Evolutionary conservation across 2,329 filamentous ascomycete genomes (phyloP), one percentile per base, ranked within the genome.

Genomic region (Penicillium sp.): DNA sequence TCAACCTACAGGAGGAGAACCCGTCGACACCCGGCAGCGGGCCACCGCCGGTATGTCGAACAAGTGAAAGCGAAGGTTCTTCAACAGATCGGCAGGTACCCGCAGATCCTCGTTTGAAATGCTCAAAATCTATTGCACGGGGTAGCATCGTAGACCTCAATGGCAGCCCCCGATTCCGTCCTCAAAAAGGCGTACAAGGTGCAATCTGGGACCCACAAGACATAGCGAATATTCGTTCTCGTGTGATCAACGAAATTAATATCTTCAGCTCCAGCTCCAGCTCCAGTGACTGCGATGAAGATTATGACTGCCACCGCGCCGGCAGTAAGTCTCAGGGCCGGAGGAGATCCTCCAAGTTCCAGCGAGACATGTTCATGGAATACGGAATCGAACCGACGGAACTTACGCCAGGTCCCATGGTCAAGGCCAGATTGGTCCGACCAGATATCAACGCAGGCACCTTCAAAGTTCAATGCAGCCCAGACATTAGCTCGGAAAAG

Each of bases 131-230:
- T 6, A 49, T 37, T 1, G 39, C 45, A 8, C 57, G 40, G 43
- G 54, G 45, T 26, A 59, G 53, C 5, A 63, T 65, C 13, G 67
- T 71, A 8, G 67, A 70, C 47, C 53, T 53, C 8, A 67, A 70
- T 51, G 68, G 68, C 33, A 71, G 67, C 45, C 68, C 68, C 33
- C 59, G 59, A 38, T 59, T 62, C 27, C 13, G 55, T 5, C 44
- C 37, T 9, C 36, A 49, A 29, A 36, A 13, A n/a, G 38, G 18
- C 9, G 43, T 41, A 13, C 28, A 13, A 18, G 27, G 28, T 34
- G 8, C 18, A 29, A n/a, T 25, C 8, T 8, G 25, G 11, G 18
- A 18, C 18, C 6, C 18, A 5, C 24, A 32, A 8, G 25, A 36
- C 9, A 32, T 27, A 5, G 34, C 26, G n/a, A 33, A 11, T n/a